phyloP scores from a whole-genome alignment of 2,329 filamentous ascomycete genomes.

The Penicillium digitatum region DNA sequence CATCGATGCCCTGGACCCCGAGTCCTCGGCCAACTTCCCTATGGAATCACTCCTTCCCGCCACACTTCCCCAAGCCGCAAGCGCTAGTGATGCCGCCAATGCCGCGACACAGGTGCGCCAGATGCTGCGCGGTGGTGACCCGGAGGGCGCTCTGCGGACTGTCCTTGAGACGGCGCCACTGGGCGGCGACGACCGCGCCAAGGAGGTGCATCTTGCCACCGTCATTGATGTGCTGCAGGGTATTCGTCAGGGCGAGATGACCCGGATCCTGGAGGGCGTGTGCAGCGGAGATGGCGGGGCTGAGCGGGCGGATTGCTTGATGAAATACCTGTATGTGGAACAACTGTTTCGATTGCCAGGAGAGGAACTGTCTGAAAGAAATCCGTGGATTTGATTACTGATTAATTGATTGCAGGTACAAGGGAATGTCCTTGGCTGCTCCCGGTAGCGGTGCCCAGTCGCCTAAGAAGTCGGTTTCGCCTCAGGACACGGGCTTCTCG shows the following conservation, averaged over 20 bases:
- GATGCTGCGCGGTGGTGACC: slow-evolving; percentile 78
- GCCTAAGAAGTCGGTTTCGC: slow-evolving; percentile 56
- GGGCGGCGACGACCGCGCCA: slow-evolving; percentile 48
- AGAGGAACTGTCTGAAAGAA: too few relatives aligned
- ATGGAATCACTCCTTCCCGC: slow-evolving; percentile 75
- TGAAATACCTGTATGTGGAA: slow-evolving; percentile 85
- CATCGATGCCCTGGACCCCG: slow-evolving; percentile 84
- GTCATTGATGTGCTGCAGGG: slow-evolving; percentile 92
- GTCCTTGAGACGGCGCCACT: slow-evolving; percentile 82
- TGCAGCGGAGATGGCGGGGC: slow-evolving; percentile 73
- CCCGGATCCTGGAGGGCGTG: slow-evolving; percentile 75
- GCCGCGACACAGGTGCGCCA: slow-evolving; percentile 80
- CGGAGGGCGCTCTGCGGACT: slow-evolving; percentile 77
- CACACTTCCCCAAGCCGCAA: slow-evolving; percentile 63
- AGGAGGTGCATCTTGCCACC: slow-evolving; percentile 83
- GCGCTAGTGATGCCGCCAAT: slow-evolving; percentile 72
- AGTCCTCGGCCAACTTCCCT: slow-evolving; percentile 89
- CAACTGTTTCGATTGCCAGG: neutral
- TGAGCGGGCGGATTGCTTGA: slow-evolving; percentile 84
- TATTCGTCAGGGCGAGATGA: slow-evolving; percentile 95
- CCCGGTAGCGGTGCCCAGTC: slow-evolving; percentile 43
- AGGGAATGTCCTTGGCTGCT: slow-evolving; percentile 66
- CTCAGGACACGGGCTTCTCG: slow-evolving; percentile 83
- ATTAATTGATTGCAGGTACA: slow-evolving; percentile 62
- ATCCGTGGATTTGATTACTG: neutral